Evolutionary conservation across 495 filamentous ascomycete species (phyloP).

Genomic region (Daldinia bambusicola): DNA sequence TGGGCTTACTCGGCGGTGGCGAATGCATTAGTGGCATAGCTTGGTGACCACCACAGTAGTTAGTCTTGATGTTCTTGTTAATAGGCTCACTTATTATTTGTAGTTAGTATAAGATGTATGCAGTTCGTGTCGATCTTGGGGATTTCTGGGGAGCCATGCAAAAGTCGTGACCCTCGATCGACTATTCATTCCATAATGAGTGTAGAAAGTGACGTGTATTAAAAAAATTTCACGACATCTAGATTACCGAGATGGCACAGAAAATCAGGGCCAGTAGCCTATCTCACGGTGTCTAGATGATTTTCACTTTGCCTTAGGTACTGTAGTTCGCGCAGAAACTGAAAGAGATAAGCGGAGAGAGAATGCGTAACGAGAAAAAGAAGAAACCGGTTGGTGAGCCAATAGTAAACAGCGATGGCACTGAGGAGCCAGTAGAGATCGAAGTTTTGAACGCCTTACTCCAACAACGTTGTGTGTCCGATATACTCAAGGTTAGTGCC

Average conservation of each 20-base stretch:
- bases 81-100: not conserved
- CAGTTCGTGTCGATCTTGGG: not conserved
- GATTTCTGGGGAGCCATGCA: slow-evolving; percentile 8
- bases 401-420: slow-evolving; percentile 9
- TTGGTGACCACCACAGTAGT: not conserved
- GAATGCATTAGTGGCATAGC: slow-evolving; percentile 24
- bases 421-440: slow-evolving; percentile 11
- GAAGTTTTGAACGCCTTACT: slow-evolving; percentile 13
- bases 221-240: not conserved
- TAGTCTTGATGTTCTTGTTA: not conserved
- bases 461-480: slow-evolving; percentile 15
- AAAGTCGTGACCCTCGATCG: not conserved
- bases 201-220: not conserved
- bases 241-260: not conserved
- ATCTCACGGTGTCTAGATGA: not conserved
- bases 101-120: not conserved
- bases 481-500: slow-evolving; percentile 23
- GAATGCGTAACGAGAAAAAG: slow-evolving; percentile 23
- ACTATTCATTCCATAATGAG: not conserved
- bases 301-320: not conserved
- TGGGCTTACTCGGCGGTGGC: not conserved
- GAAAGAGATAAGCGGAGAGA: not conserved
- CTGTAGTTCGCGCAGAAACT: slow-evolving; percentile 3
- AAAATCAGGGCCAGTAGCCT: not conserved
- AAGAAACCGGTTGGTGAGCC: slow-evolving; percentile 1